phyloP scores from a whole-genome alignment of 2,329 filamentous ascomycete genomes.

The Monosporascus ibericus region DNA sequence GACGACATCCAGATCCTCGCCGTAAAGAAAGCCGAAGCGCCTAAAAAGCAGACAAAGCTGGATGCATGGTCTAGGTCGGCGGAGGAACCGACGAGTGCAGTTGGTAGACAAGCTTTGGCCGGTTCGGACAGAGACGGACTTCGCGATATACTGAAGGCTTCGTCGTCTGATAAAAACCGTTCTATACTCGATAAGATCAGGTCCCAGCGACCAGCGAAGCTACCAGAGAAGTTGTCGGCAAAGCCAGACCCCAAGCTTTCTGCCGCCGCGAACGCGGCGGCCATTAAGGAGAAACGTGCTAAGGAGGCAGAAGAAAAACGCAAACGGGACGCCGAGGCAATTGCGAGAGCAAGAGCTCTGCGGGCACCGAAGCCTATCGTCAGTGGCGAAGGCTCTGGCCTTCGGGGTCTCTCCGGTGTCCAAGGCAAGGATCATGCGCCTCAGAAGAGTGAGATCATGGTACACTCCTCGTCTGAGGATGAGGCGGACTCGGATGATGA shows the following conservation, averaged over 20 bases:
- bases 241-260: slow-evolving; percentile 28
- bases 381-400: slow-evolving; percentile 72
- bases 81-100: slow-evolving; percentile 22
- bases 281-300: slow-evolving; percentile 69
- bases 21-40: slow-evolving; percentile 28
- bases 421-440: slow-evolving; percentile 72
- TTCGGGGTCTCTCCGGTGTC: slow-evolving; percentile 62
- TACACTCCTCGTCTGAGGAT: slow-evolving; percentile 73
- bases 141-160: slow-evolving; percentile 36
- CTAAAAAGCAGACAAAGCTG: slow-evolving; percentile 54
- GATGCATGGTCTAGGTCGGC: slow-evolving; percentile 56
- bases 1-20: slow-evolving; percentile 43
- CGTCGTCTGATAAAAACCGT: slow-evolving; percentile 37
- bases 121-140: slow-evolving; percentile 42
- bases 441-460: slow-evolving; percentile 82
- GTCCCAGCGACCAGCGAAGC: slow-evolving; percentile 23
- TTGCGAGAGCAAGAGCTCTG: slow-evolving; percentile 62
- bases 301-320: slow-evolving; percentile 69
- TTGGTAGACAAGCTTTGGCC: slow-evolving; percentile 12
- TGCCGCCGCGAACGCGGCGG: slow-evolving; percentile 34
- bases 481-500: slow-evolving; percentile 61
- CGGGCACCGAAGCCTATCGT: slow-evolving; percentile 47
- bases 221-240: neutral
- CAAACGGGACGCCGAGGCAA: slow-evolving; percentile 63
- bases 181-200: slow-evolving; percentile 42